Percentiles rank a stretch among this genome's conserved stretches.
Evolutionary conservation across 1,284 basidiomycete species (phyloP).

Genomic region (Ceratobasidium sp.): DNA sequence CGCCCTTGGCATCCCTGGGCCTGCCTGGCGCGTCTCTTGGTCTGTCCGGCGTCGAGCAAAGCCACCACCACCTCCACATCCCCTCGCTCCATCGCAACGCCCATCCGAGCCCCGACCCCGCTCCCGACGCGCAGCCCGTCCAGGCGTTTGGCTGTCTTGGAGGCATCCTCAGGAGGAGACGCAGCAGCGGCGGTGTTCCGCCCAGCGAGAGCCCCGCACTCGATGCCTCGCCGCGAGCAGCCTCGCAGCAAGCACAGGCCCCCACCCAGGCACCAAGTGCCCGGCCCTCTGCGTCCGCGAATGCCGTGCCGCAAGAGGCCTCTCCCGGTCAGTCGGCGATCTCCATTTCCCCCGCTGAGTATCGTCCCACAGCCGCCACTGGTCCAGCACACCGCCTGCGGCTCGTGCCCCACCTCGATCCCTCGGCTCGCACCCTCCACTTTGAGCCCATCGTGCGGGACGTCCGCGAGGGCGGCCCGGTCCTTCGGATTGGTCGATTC

Average conservation of each 20-base stretch:
- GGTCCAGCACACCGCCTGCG: conserved; percentile 65
- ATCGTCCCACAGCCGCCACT: conserved; percentile 15
- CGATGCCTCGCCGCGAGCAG: neutral
- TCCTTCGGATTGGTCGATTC: conserved; percentile 91
- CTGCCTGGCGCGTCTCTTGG: conserved; percentile 7
- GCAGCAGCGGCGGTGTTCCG: conserved; percentile 29
- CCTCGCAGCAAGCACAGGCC: neutral
- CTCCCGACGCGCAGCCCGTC: neutral
- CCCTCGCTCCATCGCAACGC: conserved; percentile 37
- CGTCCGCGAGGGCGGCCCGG: conserved; percentile 72
- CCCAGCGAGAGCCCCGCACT: conserved; percentile 9
- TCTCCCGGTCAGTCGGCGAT: neutral
- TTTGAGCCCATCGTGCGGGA: conserved; percentile 95
- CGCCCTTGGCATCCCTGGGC: conserved; percentile 1
- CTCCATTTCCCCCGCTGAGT: neutral
- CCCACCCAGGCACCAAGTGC: conserved; percentile 5
- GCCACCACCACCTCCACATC: conserved; percentile 26
- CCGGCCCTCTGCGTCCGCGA: conserved; percentile 8
- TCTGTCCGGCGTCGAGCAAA: conserved; percentile 20
- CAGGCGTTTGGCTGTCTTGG: conserved; percentile 18
- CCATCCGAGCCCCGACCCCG: neutral
- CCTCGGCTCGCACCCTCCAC: conserved; percentile 83
- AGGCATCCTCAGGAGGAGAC: conserved; percentile 26
- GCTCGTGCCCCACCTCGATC: conserved; percentile 93
- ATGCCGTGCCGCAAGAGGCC: neutral